phyloP scores from a whole-genome alignment of 163 green algal species.

The Chlorella variabilis region DNA sequence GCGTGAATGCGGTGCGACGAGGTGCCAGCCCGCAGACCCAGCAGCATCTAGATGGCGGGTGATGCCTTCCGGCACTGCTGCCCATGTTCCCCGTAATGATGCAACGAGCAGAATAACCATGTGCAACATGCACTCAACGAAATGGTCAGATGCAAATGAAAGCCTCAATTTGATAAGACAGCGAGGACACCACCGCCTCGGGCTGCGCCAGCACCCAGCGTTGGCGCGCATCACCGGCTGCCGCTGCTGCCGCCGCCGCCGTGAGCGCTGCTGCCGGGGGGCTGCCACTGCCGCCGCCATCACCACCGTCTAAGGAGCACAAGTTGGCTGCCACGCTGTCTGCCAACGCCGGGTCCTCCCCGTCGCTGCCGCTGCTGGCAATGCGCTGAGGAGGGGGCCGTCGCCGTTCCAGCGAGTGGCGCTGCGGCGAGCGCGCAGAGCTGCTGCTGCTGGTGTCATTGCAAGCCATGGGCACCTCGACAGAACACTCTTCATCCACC shows the following conservation, averaged over 20 bases:
- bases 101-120: too few relatives aligned
- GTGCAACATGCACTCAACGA: background rate
- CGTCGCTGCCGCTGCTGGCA: conserved; percentile 17
- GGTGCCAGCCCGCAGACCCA: conserved; percentile 7
- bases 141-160: conserved; percentile 2
- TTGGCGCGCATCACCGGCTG: background rate
- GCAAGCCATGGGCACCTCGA: background rate
- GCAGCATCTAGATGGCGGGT: background rate
- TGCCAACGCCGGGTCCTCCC: background rate
- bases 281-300: background rate
- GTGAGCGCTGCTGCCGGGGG: background rate
- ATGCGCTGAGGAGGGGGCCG: background rate
- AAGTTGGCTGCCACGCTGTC: conserved; percentile 26
- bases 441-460: background rate
- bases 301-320: conserved; percentile 22
- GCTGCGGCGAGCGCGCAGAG: background rate
- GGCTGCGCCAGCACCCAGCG: conserved; percentile 13
- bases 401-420: conserved; percentile 5
- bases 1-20: background rate
- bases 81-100: too few relatives aligned
- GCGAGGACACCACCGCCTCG: background rate
- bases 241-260: background rate
- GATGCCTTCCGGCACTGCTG: too few relatives aligned
- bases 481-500: background rate
- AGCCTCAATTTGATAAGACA: background rate